Evolutionary conservation across 768 basidiomycete species (phyloP).

Genomic region (Lyophyllum shimeji): DNA sequence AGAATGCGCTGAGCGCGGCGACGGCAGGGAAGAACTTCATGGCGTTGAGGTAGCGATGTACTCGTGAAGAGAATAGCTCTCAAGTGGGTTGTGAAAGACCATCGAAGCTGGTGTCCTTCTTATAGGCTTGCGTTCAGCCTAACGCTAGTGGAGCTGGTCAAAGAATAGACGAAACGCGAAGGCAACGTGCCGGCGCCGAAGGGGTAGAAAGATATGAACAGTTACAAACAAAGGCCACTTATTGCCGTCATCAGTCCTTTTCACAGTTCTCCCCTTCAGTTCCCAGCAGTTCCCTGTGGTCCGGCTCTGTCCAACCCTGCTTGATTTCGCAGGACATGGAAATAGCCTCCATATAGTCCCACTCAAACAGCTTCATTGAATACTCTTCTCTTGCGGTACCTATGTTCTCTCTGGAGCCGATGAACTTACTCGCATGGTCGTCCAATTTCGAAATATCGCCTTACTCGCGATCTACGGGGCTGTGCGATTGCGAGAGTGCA

Average conservation of each 20-base stretch:
- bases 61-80: not conserved
- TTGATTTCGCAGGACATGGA: not conserved
- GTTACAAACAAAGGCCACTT: not conserved
- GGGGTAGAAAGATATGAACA: not conserved
- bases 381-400: too few relatives aligned
- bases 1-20: slow-evolving; percentile 18
- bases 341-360: not conserved
- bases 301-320: too few relatives aligned
- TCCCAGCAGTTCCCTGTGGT: too few relatives aligned
- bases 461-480: too few relatives aligned
- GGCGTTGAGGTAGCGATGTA: not conserved
- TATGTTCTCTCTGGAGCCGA: too few relatives aligned
- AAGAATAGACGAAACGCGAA: slow-evolving; percentile 14
- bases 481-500: too few relatives aligned
- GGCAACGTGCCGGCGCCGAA: not conserved
- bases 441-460: too few relatives aligned
- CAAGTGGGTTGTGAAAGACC: not conserved
- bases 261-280: not conserved
- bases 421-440: too few relatives aligned
- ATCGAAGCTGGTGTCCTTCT: not conserved
- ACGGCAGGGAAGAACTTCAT: not conserved
- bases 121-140: not conserved
- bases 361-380: not conserved
- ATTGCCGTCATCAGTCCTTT: not conserved
- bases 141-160: not conserved